A percentile compares a stretch with the other conserved stretches of the same genome.
These are phyloP conservation scores for Saccharomycopsis fibuligera DNA, from an alignment of 805 yeast genomes.

Conservation along the genomic window DNA sequence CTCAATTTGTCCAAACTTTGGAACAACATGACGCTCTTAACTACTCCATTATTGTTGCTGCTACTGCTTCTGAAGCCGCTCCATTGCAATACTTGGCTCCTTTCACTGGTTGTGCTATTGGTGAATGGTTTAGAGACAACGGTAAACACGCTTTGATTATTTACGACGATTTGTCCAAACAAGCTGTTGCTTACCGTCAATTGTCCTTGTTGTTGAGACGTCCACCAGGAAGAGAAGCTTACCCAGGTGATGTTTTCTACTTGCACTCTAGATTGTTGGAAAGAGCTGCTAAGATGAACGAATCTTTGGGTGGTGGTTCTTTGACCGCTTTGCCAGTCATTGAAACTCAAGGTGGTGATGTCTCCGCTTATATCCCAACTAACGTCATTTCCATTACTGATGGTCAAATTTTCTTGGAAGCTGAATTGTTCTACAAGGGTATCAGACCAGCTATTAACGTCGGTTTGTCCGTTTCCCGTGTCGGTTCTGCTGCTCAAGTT, in stretches of 20 bases:
- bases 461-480: conserved; percentile 99
- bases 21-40: conserved; percentile 98
- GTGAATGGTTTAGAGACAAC: conserved; percentile 99
- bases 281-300: conserved; percentile 97
- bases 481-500: conserved; percentile 99
- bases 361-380: conserved; percentile 95
- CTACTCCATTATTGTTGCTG: conserved; percentile 97
- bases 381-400: conserved; percentile 96
- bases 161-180: conserved; percentile 98
- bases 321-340: conserved; percentile 93
- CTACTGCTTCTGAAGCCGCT: conserved; percentile 99
- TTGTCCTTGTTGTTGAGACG: conserved; percentile 94
- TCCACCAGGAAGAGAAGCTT: conserved; percentile 96
- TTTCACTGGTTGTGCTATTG: conserved; percentile 98
- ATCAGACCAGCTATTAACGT: conserved; percentile 99
- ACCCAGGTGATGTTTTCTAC: conserved; percentile 97
- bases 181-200: conserved; percentile 99
- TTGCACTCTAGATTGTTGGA: conserved; percentile 91
- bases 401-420: conserved; percentile 98
- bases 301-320: conserved; percentile 84
- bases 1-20: conserved; percentile 98
- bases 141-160: conserved; percentile 95
- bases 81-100: conserved; percentile 99
- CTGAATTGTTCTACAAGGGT: conserved; percentile 99
- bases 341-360: conserved; percentile 99